phyloP scores from a whole-genome alignment of 1,139 yeast species.

The Lodderomyces parapsilosis region DNA sequence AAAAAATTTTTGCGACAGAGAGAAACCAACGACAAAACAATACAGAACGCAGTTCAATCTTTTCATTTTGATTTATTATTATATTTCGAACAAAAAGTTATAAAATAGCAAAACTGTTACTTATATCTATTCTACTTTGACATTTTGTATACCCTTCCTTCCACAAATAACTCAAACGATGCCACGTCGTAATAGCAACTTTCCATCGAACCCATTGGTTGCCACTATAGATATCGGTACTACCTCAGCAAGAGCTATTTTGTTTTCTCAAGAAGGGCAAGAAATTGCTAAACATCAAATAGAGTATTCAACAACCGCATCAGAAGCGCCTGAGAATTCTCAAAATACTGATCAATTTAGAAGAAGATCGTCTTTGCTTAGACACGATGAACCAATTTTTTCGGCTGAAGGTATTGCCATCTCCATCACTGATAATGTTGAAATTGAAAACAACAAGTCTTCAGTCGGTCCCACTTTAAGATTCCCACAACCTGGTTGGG shows the following conservation, averaged over 20 bases:
- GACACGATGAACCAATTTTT: conserved; percentile 59
- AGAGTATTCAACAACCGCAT: conserved; percentile 78
- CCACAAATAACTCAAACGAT: conserved; percentile 15
- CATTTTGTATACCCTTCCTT: neutral
- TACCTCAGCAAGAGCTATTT: conserved; percentile 88
- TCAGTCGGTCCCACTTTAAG: conserved; percentile 67
- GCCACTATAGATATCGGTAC: conserved; percentile 91
- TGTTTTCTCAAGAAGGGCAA: conserved; percentile 69
- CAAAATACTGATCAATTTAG: conserved; percentile 50
- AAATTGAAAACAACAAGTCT: conserved; percentile 57
- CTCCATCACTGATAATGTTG: conserved; percentile 54
- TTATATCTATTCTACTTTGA: neutral
- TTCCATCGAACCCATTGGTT: conserved; percentile 49
- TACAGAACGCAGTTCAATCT: too few relatives aligned
- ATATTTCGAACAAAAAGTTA: too few relatives aligned
- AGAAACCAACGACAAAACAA: neutral
- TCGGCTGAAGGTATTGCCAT: conserved; percentile 76
- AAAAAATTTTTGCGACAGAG: neutral
- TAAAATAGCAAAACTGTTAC: too few relatives aligned
- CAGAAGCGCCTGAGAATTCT: conserved; percentile 48
- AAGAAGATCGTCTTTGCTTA: conserved; percentile 48
- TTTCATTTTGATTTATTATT: too few relatives aligned
- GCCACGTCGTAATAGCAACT: conserved; percentile 44
- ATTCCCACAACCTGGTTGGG: conserved; percentile 87
- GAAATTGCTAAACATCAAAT: conserved; percentile 88